A percentile compares a stretch with the other conserved stretches of the same genome.
Conservation (phyloP, 2,329 filamentous ascomycete genomes). For the Aureobasidium sp. region DNA sequence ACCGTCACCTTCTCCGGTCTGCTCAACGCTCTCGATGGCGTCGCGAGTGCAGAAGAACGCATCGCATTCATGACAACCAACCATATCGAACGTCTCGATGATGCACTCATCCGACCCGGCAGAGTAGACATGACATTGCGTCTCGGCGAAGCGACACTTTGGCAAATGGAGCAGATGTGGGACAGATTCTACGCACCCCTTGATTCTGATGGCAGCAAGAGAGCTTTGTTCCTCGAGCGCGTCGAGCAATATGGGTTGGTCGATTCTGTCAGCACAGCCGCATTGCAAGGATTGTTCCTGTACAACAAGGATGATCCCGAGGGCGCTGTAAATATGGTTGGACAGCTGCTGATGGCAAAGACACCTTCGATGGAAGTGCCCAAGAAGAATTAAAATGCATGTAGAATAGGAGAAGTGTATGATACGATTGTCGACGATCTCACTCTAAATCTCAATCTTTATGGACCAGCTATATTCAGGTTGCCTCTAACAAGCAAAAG, state of each 20-base stretch:
- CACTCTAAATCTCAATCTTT: background rate
- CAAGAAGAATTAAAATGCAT: background rate
- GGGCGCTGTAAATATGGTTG: constrained; percentile 57
- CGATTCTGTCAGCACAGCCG: constrained; percentile 70
- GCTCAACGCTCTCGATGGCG: constrained; percentile 63
- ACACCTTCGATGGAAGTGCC: constrained; percentile 4
- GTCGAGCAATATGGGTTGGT: constrained; percentile 65
- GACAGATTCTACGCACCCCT: constrained; percentile 87
- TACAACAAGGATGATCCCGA: constrained; percentile 90
- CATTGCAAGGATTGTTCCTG: constrained; percentile 86
- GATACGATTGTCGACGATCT: background rate
- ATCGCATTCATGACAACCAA: constrained; percentile 94
- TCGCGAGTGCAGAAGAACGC: constrained; percentile 90
- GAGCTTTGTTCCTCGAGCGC: constrained; percentile 59
- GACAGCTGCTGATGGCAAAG: constrained; percentile 20
- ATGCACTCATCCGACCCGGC: constrained; percentile 81
- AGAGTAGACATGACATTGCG: constrained; percentile 88
- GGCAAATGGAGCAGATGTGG: constrained; percentile 84
- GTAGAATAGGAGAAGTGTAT: background rate
- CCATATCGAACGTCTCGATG: constrained; percentile 80
- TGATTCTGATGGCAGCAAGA: constrained; percentile 54
- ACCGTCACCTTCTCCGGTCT: constrained; percentile 92
- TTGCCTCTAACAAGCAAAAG: background rate
- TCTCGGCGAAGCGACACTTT: constrained; percentile 76
- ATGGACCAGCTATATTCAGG: background rate